These are phyloP conservation scores for Aspergillus bridgeri DNA, from an alignment of 495 filamentous ascomycete species.

Conservation along the genomic window DNA sequence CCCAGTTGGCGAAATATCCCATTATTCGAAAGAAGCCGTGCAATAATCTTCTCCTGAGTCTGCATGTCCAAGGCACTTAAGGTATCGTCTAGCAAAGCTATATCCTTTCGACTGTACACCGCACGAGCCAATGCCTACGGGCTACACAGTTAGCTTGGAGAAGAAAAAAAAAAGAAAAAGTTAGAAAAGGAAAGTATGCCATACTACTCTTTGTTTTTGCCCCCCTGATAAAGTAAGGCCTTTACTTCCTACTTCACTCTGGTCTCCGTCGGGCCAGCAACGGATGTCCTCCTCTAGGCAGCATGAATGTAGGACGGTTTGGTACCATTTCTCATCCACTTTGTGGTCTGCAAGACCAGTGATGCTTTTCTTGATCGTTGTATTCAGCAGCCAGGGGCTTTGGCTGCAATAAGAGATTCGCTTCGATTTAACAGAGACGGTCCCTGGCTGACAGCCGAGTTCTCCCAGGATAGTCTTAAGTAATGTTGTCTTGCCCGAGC, in stretches of 20 bases:
- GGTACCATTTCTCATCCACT: not conserved
- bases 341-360: not conserved
- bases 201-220: slow-evolving; percentile 2
- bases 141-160: not conserved
- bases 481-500: slow-evolving; percentile 40
- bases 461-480: slow-evolving; percentile 44
- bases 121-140: not conserved
- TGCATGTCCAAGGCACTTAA: not conserved
- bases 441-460: slow-evolving; percentile 19
- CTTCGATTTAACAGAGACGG: not conserved
- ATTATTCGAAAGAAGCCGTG: not conserved
- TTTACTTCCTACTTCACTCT: not conserved
- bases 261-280: slow-evolving; percentile 1
- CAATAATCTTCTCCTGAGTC: not conserved
- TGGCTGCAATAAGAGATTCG: slow-evolving; percentile 1
- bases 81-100: not conserved
- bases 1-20: not conserved
- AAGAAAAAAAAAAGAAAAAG: not conserved
- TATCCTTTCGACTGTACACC: not conserved
- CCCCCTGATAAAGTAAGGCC: not conserved
- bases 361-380: not conserved
- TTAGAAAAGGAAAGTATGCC: not conserved
- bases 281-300: not conserved
- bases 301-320: not conserved
- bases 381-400: slow-evolving; percentile 1